Conservation (phyloP, 805 yeast genomes). For the Wickerhamomyces tratensis region DNA sequence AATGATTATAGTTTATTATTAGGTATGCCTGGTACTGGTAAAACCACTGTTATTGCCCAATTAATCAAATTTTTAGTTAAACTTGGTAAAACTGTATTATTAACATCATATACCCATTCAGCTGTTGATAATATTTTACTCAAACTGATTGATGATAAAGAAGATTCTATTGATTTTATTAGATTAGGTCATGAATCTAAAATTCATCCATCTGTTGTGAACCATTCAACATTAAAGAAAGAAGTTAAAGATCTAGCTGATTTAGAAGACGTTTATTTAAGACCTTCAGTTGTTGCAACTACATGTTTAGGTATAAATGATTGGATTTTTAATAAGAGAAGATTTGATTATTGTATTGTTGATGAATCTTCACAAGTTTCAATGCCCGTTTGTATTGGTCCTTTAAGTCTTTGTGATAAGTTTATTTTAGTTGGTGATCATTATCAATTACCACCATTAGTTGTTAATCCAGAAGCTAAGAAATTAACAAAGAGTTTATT, state of each 20-base stretch:
- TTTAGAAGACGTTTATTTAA: slow-evolving; percentile 35
- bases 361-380: slow-evolving; percentile 98
- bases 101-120: slow-evolving; percentile 87
- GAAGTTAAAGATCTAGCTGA: slow-evolving; percentile 32
- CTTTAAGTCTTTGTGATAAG: slow-evolving; percentile 64
- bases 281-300: slow-evolving; percentile 73
- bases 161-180: slow-evolving; percentile 32
- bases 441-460: slow-evolving; percentile 84
- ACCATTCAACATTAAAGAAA: slow-evolving; percentile 38
- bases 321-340: slow-evolving; percentile 42
- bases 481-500: slow-evolving; percentile 65
- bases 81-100: slow-evolving; percentile 55
- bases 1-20: slow-evolving; percentile 72
- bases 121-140: slow-evolving; percentile 90
- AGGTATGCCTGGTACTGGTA: slow-evolving; percentile 99
- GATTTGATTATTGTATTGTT: slow-evolving; percentile 85
- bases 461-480: slow-evolving; percentile 57
- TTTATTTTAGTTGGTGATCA: slow-evolving; percentile 97
- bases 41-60: slow-evolving; percentile 81
- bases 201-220: slow-evolving; percentile 53
- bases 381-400: slow-evolving; percentile 86
- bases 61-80: slow-evolving; percentile 52
- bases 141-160: slow-evolving; percentile 41
- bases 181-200: slow-evolving; percentile 55
- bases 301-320: slow-evolving; percentile 77